Conservation (phyloP, 768 basidiomycete species). For the Flagelloscypha sp. region DNA sequence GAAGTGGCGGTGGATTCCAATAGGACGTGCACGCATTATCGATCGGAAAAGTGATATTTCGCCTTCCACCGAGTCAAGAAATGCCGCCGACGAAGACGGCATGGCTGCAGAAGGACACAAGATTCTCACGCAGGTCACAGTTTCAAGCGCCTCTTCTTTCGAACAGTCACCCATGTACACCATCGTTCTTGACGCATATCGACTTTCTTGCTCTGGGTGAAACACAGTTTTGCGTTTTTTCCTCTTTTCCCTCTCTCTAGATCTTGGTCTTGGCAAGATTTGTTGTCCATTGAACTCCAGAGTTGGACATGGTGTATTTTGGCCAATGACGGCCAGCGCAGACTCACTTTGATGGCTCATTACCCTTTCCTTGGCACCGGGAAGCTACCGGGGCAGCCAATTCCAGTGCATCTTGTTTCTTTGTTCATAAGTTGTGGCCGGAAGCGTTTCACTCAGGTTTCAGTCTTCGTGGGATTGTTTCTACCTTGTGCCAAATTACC, state of each 20-base stretch:
- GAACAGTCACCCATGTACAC: neutral
- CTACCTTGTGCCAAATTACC: no score
- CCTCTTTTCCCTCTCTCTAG: neutral
- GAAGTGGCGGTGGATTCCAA: conserved; percentile 79
- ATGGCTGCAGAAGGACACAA: neutral
- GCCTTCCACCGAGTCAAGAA: conserved; percentile 68
- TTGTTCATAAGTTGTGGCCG: no score
- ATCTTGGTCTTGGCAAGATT: neutral
- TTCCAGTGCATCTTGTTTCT: no score
- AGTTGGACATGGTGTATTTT: no score
- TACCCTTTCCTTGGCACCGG: no score
- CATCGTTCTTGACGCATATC: neutral
- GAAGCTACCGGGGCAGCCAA: no score
- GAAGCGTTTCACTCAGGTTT: no score
- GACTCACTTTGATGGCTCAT: no score
- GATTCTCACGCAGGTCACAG: neutral
- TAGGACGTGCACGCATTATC: conserved; percentile 71
- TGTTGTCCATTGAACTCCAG: no score
- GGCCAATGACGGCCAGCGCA: no score
- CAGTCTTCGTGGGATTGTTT: no score
- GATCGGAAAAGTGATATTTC: conserved; percentile 83
- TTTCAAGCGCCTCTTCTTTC: neutral
- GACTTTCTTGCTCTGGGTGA: neutral
- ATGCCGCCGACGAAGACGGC: conserved; percentile 17
- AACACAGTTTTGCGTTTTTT: neutral